phyloP scores from a whole-genome alignment of 2,329 filamentous ascomycete genomes.

The Cladosporium austrohemisphaericum region DNA sequence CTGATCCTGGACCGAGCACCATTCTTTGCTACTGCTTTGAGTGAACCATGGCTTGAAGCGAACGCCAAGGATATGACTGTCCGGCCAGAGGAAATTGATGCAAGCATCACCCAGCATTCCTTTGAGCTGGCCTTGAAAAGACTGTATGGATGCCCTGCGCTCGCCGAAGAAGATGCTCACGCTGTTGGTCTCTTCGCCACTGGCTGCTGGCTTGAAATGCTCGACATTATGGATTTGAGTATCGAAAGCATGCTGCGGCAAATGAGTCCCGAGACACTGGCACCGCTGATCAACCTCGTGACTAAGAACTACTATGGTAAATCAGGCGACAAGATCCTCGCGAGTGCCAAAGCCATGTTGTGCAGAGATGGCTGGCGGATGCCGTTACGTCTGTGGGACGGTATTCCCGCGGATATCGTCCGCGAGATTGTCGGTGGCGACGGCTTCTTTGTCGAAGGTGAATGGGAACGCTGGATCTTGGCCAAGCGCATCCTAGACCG shows the following conservation, averaged over 20 bases:
- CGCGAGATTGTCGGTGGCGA: conserved; percentile 58
- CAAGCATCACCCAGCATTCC: conserved; percentile 49
- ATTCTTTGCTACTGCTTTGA: conserved; percentile 54
- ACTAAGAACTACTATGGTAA: conserved; percentile 55
- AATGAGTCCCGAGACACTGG: conserved; percentile 49
- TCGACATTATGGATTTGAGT: conserved; percentile 51
- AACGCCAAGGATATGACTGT: conserved; percentile 50
- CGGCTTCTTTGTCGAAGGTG: conserved; percentile 55
- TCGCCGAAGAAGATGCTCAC: conserved; percentile 49
- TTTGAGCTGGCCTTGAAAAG: conserved; percentile 55
- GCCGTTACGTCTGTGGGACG: conserved; percentile 53
- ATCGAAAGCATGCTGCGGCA: conserved; percentile 54
- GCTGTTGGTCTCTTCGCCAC: conserved; percentile 55
- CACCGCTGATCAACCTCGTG: conserved; percentile 50
- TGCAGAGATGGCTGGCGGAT: conserved; percentile 56
- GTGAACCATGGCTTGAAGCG: conserved; percentile 55
- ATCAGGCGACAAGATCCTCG: conserved; percentile 52
- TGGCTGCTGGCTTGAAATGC: conserved; percentile 57
- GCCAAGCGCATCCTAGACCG: conserved; percentile 53
- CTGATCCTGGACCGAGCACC: conserved; percentile 54
- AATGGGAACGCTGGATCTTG: conserved; percentile 57
- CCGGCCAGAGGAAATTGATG: conserved; percentile 52
- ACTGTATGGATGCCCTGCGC: conserved; percentile 50
- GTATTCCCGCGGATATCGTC: conserved; percentile 55
- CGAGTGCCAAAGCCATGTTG: conserved; percentile 56